A percentile compares a stretch with the other conserved stretches of the same genome.
phyloP scores from a whole-genome alignment of 1,284 basidiomycete genomes.

The Ceratobasidium sp. region DNA sequence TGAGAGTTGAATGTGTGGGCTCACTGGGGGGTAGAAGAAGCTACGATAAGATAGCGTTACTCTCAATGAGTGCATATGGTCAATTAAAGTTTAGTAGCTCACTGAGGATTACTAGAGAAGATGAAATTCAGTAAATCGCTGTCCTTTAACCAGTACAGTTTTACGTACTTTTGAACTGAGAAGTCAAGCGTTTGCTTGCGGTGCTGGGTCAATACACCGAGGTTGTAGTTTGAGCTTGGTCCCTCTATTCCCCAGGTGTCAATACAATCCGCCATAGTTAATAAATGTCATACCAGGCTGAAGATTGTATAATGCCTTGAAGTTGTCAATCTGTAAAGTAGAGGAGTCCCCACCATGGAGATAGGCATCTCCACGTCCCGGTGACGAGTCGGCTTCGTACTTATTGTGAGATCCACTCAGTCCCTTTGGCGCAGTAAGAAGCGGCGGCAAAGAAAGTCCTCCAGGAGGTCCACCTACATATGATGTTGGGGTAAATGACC shows the following conservation, averaged over 20 bases:
- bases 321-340: background rate
- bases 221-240: background rate
- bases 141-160: background rate
- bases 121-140: background rate
- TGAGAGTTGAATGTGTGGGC: background rate
- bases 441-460: background rate
- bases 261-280: background rate
- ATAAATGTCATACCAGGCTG: background rate
- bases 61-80: no score
- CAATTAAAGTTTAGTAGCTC: background rate
- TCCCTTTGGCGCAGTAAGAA: conserved; percentile 5
- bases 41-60: background rate
- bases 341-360: conserved; percentile 10
- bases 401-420: conserved; percentile 29
- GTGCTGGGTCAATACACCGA: background rate
- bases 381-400: background rate
- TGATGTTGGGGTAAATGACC: background rate
- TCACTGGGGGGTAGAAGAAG: conserved; percentile 11
- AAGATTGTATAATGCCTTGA: conserved; percentile 8
- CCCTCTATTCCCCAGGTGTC: background rate
- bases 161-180: conserved; percentile 11
- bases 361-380: conserved; percentile 8
- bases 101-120: conserved; percentile 23
- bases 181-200: conserved; percentile 1
- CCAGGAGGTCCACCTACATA: background rate